phyloP scores from a whole-genome alignment of 441 rosid genomes.

The Mallotus japonicus region DNA sequence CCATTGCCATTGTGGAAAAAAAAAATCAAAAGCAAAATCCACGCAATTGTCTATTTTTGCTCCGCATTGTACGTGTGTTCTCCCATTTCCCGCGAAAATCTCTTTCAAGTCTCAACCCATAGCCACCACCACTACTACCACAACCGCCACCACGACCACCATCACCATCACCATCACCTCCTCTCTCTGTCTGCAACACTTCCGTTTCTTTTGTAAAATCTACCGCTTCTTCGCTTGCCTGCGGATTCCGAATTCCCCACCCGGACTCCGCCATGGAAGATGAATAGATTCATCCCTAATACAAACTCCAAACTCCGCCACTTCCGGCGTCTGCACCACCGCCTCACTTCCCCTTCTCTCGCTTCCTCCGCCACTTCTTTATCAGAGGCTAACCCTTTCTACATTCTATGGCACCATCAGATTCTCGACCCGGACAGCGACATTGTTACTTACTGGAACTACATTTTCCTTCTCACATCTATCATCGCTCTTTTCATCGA shows the following conservation, averaged over 20 bases:
- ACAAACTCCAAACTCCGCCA: slow-evolving; percentile 22
- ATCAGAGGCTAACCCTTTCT: slow-evolving; percentile 37
- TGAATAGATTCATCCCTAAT: slow-evolving; percentile 13
- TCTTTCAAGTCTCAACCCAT: slow-evolving; percentile 7
- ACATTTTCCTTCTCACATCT: slow-evolving; percentile 69
- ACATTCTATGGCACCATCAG: slow-evolving; percentile 51
- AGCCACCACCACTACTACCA: slow-evolving; percentile 5
- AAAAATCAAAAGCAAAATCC: no score
- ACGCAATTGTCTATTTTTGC: neutral
- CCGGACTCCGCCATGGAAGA: slow-evolving; percentile 27
- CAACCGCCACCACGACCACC: neutral
- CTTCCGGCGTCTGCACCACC: slow-evolving; percentile 18
- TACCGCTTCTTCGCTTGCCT: neutral
- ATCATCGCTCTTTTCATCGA: slow-evolving; percentile 77
- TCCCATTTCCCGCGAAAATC: slow-evolving; percentile 53
- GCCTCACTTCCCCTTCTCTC: slow-evolving; percentile 39
- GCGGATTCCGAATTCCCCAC: neutral
- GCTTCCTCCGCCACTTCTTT: slow-evolving; percentile 35
- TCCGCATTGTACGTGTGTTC: slow-evolving; percentile 30
- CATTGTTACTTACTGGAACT: slow-evolving; percentile 65
- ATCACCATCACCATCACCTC: neutral
- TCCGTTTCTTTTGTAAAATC: no score
- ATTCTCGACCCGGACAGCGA: slow-evolving; percentile 77
- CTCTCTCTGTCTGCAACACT: neutral
- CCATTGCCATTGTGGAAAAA: no score